A percentile compares a stretch with the other conserved stretches of the same genome.
These are phyloP conservation scores for Gynandropsis gynandra DNA, from an alignment of 345 rosid genomes.

Conservation along the genomic window DNA sequence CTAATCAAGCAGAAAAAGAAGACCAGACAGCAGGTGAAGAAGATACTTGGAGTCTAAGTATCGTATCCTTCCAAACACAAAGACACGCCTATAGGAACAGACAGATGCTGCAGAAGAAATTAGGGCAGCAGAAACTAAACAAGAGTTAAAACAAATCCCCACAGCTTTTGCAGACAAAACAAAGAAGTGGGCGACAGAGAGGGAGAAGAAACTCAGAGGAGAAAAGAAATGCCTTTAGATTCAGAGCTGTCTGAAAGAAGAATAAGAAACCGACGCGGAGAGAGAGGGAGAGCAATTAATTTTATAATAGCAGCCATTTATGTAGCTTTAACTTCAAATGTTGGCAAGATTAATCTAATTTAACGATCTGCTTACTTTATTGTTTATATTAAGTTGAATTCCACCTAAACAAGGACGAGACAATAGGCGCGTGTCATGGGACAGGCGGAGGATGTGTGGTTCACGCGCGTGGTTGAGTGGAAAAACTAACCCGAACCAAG, in stretches of 20 bases:
- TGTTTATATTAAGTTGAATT: no score
- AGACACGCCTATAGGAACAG: conserved; percentile 26
- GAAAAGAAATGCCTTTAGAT: conserved; percentile 9
- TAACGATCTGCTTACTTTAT: conserved; percentile 4
- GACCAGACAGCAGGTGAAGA: conserved; percentile 6
- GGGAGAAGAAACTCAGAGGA: conserved; percentile 15
- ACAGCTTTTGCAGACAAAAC: conserved; percentile 3
- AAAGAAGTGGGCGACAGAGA: conserved; percentile 8
- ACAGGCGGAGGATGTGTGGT: no score
- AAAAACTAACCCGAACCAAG: no score
- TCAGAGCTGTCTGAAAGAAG: conserved; percentile 18
- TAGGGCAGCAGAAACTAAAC: conserved; percentile 13
- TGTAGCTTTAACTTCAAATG: conserved; percentile 17
- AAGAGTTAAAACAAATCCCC: conserved; percentile 10
- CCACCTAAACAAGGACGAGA: no score
- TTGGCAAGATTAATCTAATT: conserved; percentile 19
- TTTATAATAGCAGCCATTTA: neutral
- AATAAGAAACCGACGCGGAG: conserved; percentile 16
- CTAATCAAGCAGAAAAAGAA: conserved; percentile 14
- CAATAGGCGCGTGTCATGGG: no score
- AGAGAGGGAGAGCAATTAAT: conserved; percentile 11
- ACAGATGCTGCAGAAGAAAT: conserved; percentile 17
- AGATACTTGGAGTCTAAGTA: conserved; percentile 36
- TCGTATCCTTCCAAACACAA: conserved; percentile 32
- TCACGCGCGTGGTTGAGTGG: neutral